A percentile compares a stretch with the other conserved stretches of the same genome.
phyloP scores from a whole-genome alignment of 192 early-diverging fungal genomes.

The Cetraspora pellucida region DNA sequence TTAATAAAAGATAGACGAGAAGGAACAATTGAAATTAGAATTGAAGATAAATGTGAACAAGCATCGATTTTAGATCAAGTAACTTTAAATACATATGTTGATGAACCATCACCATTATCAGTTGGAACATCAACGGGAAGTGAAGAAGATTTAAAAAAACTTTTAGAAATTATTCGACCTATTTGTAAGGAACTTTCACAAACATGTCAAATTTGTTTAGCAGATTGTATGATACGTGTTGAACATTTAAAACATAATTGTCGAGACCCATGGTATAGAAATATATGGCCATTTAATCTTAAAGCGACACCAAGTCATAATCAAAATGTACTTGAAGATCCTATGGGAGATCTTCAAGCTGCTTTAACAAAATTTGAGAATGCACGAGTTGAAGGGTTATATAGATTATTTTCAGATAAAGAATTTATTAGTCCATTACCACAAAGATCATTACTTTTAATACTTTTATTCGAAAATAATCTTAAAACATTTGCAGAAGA shows the following conservation, averaged over 20 bases:
- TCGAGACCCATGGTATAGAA: constrained; percentile 3
- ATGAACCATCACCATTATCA: constrained; percentile 1
- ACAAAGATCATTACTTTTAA: constrained; percentile 5
- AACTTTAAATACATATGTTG: not conserved
- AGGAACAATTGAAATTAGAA: not conserved
- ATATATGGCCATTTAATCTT: constrained; percentile 4
- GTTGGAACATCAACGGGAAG: not conserved
- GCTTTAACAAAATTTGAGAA: constrained; percentile 16
- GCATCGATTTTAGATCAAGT: not conserved
- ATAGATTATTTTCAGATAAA: not conserved
- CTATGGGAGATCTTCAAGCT: not conserved
- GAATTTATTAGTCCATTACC: constrained; percentile 12
- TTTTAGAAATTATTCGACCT: constrained; percentile 19
- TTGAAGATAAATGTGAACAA: not conserved
- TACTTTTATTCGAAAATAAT: constrained; percentile 19
- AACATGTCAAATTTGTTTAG: constrained; percentile 25
- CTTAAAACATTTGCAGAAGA: constrained; percentile 10
- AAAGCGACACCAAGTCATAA: not conserved
- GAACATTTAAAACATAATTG: constrained; percentile 23
- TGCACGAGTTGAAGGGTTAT: not conserved
- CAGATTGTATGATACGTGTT: constrained; percentile 10
- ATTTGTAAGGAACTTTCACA: constrained; percentile 20
- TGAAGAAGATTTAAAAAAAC: not conserved
- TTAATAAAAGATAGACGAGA: constrained; percentile 7
- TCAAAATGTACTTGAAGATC: constrained; percentile 19